phyloP scores from a whole-genome alignment of 345 rosid genomes.

The Gossypium raimondii region DNA sequence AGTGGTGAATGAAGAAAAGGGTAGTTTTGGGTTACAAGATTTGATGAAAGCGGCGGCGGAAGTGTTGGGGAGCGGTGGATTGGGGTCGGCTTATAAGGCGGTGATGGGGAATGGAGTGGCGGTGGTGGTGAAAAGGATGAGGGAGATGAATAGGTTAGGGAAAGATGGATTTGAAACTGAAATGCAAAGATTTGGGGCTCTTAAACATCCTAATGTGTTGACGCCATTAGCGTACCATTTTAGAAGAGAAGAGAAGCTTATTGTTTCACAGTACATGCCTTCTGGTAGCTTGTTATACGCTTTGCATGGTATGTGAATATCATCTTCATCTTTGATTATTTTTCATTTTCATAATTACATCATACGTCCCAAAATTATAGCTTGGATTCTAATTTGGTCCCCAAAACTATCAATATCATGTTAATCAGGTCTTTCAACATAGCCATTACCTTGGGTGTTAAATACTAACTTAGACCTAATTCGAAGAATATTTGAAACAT shows the following conservation, averaged over 20 bases:
- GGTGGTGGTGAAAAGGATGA: slow-evolving; percentile 83
- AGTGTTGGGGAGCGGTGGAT: slow-evolving; percentile 74
- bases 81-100: slow-evolving; percentile 92
- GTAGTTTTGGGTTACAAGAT: slow-evolving; percentile 59
- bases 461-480: too few relatives aligned
- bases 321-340: not conserved
- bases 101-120: slow-evolving; percentile 59
- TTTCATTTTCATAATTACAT: too few relatives aligned
- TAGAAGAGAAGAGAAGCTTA: slow-evolving; percentile 78
- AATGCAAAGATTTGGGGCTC: slow-evolving; percentile 59
- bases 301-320: slow-evolving; percentile 57
- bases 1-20: slow-evolving; percentile 65
- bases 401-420: too few relatives aligned
- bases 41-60: slow-evolving; percentile 93
- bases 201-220: slow-evolving; percentile 61
- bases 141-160: slow-evolving; percentile 61
- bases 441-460: too few relatives aligned
- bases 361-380: too few relatives aligned
- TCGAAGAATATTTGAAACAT: too few relatives aligned
- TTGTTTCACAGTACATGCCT: slow-evolving; percentile 74
- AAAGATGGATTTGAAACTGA: slow-evolving; percentile 62
- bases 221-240: slow-evolving; percentile 80
- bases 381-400: too few relatives aligned
- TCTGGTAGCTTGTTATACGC: slow-evolving; percentile 73
- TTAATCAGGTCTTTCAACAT: too few relatives aligned